These are phyloP conservation scores for Lepidium africanum DNA, from an alignment of 345 rosid species.

Conservation along the genomic window DNA sequence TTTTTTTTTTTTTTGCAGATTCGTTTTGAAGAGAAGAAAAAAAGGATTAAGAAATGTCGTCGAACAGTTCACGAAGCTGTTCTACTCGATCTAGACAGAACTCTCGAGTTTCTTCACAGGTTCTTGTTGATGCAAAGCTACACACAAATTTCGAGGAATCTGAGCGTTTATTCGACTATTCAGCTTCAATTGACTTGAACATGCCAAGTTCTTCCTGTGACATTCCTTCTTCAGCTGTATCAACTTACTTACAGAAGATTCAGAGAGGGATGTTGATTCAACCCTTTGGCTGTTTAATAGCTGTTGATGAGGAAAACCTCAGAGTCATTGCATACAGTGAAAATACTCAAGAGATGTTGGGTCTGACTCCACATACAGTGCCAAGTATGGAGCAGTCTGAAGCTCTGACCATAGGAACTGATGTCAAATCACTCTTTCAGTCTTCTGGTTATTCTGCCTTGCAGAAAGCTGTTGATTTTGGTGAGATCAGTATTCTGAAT, in stretches of 20 bases:
- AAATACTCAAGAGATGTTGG: slow-evolving; percentile 73
- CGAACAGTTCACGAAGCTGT: slow-evolving; percentile 43
- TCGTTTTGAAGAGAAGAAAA: slow-evolving; percentile 14
- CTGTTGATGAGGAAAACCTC: slow-evolving; percentile 55
- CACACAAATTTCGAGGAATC: slow-evolving; percentile 62
- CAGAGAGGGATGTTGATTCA: slow-evolving; percentile 71
- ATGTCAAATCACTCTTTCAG: slow-evolving; percentile 53
- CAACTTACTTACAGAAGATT: slow-evolving; percentile 70
- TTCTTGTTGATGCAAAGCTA: slow-evolving; percentile 67
- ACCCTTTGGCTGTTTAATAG: slow-evolving; percentile 76
- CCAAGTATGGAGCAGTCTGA: slow-evolving; percentile 68
- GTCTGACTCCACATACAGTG: slow-evolving; percentile 61
- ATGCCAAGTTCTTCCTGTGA: slow-evolving; percentile 48
- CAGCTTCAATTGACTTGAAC: slow-evolving; percentile 52
- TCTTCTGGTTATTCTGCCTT: slow-evolving; percentile 54
- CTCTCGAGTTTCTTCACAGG: slow-evolving; percentile 51
- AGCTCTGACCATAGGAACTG: slow-evolving; percentile 51
- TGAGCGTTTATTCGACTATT: slow-evolving; percentile 51
- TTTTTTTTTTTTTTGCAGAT: background rate
- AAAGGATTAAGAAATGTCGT: slow-evolving; percentile 35
- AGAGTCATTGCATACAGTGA: slow-evolving; percentile 61
- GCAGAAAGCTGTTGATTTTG: slow-evolving; percentile 61
- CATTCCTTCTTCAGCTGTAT: slow-evolving; percentile 50
- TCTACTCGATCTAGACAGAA: slow-evolving; percentile 46
- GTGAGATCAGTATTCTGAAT: slow-evolving; percentile 63